Conservation (phyloP, 1,139 yeast species). For the Hansenula sp. region DNA sequence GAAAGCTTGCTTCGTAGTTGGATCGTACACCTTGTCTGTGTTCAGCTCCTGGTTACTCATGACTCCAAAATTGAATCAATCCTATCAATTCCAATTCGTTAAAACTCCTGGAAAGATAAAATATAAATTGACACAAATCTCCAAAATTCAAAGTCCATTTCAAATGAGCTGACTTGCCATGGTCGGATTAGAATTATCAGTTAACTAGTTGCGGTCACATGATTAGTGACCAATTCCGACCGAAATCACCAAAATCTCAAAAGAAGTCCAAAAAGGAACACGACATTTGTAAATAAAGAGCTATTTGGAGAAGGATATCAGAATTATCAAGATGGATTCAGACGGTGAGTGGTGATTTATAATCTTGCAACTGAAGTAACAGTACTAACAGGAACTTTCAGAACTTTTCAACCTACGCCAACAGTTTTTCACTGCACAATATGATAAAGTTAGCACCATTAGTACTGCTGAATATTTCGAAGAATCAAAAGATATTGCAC, state of each 20-base stretch:
- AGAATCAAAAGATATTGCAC: conserved; percentile 6
- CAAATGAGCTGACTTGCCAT: not conserved
- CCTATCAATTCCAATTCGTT: too few species aligned
- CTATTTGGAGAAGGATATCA: not conserved
- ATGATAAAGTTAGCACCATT: conserved; percentile 10
- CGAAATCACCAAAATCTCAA: not conserved
- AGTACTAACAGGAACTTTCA: too few species aligned
- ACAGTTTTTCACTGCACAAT: conserved; percentile 21
- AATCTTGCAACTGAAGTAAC: too few species aligned
- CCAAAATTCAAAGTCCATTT: not conserved
- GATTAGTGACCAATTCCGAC: too few species aligned
- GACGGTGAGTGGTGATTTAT: conserved; percentile 2
- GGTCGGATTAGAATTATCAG: too few species aligned
- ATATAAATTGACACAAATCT: too few species aligned
- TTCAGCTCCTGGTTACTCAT: not conserved
- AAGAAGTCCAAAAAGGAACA: not conserved
- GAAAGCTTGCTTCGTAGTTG: conserved; percentile 16
- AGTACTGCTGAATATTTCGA: conserved; percentile 11
- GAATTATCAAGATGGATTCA: conserved; percentile 1
- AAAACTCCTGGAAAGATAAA: too few species aligned
- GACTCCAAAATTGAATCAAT: not conserved
- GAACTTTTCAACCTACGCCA: conserved; percentile 20
- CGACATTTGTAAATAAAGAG: not conserved
- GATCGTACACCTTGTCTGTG: conserved; percentile 3
- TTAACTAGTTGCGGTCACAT: too few species aligned